Evolutionary conservation across 805 yeast genomes (phyloP), one percentile per base, ranked within the genome.

Genomic region (Myxozyma nipponensis): DNA sequence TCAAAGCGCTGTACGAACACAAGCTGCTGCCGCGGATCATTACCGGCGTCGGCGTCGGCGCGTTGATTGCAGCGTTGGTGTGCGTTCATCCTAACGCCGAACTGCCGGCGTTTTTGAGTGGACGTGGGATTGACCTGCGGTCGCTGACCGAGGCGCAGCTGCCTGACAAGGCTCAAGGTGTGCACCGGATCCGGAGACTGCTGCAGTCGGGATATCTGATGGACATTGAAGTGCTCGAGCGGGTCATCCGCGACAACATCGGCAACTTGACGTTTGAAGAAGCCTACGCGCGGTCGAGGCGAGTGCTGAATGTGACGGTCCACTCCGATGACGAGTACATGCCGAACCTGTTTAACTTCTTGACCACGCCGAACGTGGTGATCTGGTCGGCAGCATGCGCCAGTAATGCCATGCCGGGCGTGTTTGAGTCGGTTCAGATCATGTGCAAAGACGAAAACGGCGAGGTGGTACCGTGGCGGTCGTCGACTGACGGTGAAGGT

Each of bases 211-310:
- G 95, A 2, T 88, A 86, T 63, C 85, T 95, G 1, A 91, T 87
- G 49, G 97, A 91, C 62, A 82, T 91, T 44, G 72, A 84, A 49
- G 70, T 86, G 4, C 87, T 91, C 53, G 77, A 87, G 66, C 82
- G 82, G 60, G 90, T 82, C 63, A 96, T 88, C 4, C 72, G 83
- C 49, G 79, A 77, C 49, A 77, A 82, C 15, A 77, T 93, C 18
- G 95, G 91, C 1, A 84, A 86, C 61, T 66, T 84, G 65, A 93
- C 98, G 0, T 93, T 93, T 67, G 96, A 91, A 67, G 98, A 93
- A 64, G 95, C 97, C 0, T 88, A 83, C 63, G 72, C 83, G 52
- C 79, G 77, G 54, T 84, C 95, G 0, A 90, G 85, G 40, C 78
- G 86, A 58, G 81, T 87, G 1, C 73, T 91, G 45, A 93, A 91